These are phyloP conservation scores for Cavenderia fasciculata DNA, from an alignment of 78 protist genomes.

Conservation along the genomic window DNA sequence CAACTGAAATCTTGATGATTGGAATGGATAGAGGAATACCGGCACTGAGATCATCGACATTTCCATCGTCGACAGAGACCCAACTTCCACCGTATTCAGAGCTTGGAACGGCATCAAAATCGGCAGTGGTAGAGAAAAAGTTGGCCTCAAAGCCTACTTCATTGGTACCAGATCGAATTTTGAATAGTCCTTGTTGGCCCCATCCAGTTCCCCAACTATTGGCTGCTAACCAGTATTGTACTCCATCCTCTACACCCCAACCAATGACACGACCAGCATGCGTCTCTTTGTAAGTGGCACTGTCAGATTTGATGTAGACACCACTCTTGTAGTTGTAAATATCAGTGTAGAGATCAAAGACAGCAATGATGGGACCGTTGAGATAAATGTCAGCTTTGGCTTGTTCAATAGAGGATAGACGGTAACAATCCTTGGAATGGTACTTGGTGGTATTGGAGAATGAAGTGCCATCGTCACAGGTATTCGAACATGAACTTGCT, in stretches of 20 bases:
- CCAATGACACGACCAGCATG: conserved; percentile 65
- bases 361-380: conserved; percentile 57
- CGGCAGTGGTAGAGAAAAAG: background rate
- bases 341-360: conserved; percentile 11
- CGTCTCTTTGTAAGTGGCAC: background rate
- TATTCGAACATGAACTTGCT: conserved; percentile 21
- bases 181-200: conserved; percentile 36
- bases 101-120: background rate
- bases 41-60: too few relatives aligned
- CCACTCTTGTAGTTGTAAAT: background rate
- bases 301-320: background rate
- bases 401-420: background rate
- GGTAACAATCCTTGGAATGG: background rate
- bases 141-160: conserved; percentile 8
- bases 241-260: conserved; percentile 35
- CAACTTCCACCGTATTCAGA: too few relatives aligned
- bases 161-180: background rate
- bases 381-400: conserved; percentile 43
- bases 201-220: conserved; percentile 64
- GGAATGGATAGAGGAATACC: too few relatives aligned
- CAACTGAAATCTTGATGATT: too few relatives aligned
- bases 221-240: conserved; percentile 23
- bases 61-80: too few relatives aligned
- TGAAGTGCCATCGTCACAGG: conserved; percentile 23
- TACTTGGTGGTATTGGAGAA: background rate